These are phyloP conservation scores for Calonectria fujianensis DNA, from an alignment of 2,329 filamentous ascomycete genomes.

Conservation along the genomic window DNA sequence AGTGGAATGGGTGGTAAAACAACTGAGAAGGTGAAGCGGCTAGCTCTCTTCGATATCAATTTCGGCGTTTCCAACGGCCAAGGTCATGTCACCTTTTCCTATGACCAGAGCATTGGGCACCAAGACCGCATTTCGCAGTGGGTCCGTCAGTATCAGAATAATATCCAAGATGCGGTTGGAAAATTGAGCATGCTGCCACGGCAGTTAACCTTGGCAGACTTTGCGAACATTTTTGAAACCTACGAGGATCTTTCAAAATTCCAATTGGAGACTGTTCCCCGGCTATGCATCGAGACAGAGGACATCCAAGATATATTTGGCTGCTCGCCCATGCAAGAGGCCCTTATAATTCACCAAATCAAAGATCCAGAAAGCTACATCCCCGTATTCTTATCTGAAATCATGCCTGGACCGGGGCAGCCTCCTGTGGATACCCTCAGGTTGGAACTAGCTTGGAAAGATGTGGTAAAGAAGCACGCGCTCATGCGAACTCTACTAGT, in stretches of 20 bases:
- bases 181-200: background rate
- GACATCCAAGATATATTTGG: conserved; percentile 33
- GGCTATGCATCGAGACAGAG: background rate
- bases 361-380: conserved; percentile 34
- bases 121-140: background rate
- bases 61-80: background rate
- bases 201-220: conserved; percentile 16
- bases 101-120: background rate
- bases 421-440: conserved; percentile 8
- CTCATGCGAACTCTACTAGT: conserved; percentile 39
- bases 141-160: background rate
- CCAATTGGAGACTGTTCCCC: background rate
- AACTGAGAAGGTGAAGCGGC: background rate
- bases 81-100: background rate
- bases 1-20: background rate
- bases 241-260: background rate
- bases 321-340: conserved; percentile 38
- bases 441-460: conserved; percentile 35
- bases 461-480: conserved; percentile 33
- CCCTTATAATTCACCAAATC: conserved; percentile 37
- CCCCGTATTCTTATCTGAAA: background rate
- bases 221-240: background rate
- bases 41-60: conserved; percentile 16
- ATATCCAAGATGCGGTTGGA: background rate
- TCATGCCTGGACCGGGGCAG: background rate